Conservation (phyloP, 129 eudicot species). For the Ambrosia artemisiifolia region DNA sequence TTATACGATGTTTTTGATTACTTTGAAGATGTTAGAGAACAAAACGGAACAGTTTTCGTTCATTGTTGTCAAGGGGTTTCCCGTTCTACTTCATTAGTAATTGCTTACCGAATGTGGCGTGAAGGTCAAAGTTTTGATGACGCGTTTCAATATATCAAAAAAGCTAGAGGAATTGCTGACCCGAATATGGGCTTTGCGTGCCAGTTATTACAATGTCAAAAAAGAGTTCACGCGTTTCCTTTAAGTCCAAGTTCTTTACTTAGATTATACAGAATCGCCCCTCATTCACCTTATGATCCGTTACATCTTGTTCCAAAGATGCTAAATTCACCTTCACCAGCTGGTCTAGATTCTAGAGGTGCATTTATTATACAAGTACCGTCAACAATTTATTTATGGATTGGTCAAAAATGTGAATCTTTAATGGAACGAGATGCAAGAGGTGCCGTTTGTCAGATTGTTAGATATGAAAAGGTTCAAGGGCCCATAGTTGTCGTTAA, state of each 20-base stretch:
- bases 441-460: conserved; percentile 76
- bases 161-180: conserved; percentile 77
- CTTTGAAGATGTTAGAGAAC: conserved; percentile 86
- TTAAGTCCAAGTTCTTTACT: conserved; percentile 77
- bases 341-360: conserved; percentile 76
- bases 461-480: conserved; percentile 69
- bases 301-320: conserved; percentile 90
- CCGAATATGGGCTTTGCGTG: conserved; percentile 92
- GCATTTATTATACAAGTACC: conserved; percentile 84
- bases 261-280: conserved; percentile 68
- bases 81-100: conserved; percentile 85
- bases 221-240: conserved; percentile 83
- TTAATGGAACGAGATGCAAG: conserved; percentile 81
- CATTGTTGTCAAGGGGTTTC: conserved; percentile 95
- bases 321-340: conserved; percentile 56
- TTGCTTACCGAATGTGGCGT: conserved; percentile 89
- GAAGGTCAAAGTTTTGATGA: conserved; percentile 83
- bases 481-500: conserved; percentile 53
- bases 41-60: conserved; percentile 62
- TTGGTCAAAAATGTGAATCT: conserved; percentile 58
- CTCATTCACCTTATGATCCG: conserved; percentile 79
- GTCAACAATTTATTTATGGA: conserved; percentile 71
- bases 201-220: conserved; percentile 80
- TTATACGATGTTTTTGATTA: conserved; percentile 86
- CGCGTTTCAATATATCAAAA: conserved; percentile 77